Percentiles rank a stretch among this genome's conserved stretches.
phyloP scores from a whole-genome alignment of 1,139 yeast species.

The Debaryomycetaceae sp. region DNA sequence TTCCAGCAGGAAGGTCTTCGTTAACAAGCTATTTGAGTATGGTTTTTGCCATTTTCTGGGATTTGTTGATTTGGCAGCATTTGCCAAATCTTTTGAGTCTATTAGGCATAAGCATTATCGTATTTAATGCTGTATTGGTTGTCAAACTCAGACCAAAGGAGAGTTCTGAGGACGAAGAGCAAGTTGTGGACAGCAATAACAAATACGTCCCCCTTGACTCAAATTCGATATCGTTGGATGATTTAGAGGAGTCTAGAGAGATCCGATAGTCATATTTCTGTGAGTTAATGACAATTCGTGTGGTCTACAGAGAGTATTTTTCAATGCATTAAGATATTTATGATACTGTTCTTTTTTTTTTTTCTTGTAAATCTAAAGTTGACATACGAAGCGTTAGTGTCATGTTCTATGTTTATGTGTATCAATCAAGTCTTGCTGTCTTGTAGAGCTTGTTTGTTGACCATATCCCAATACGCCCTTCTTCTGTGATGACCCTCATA shows the following conservation, averaged over 20 bases:
- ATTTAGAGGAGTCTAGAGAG: background rate
- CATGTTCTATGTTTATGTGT: no score
- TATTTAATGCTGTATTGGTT: constrained; percentile 63
- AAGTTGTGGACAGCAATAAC: constrained; percentile 2
- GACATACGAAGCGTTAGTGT: no score
- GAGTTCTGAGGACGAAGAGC: constrained; percentile 12
- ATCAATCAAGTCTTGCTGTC: no score
- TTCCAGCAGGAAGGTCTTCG: constrained; percentile 73
- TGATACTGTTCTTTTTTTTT: no score
- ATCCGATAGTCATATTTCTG: background rate
- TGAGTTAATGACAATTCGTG: no score
- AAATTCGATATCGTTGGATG: background rate
- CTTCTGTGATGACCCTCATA: constrained; percentile 18
- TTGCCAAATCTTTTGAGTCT: constrained; percentile 67
- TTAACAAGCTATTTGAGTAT: constrained; percentile 73
- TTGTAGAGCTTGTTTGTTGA: constrained; percentile 2
- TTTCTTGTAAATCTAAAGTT: no score
- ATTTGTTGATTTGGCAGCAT: constrained; percentile 66
- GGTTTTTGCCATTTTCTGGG: constrained; percentile 79
- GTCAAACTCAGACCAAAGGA: constrained; percentile 40
- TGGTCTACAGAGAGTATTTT: no score
- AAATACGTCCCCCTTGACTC: background rate
- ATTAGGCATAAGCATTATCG: constrained; percentile 64
- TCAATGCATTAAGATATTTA: no score
- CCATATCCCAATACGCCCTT: constrained; percentile 13